Conservation (phyloP, 2,329 filamentous ascomycete genomes). For the Mariannaea sp. region DNA sequence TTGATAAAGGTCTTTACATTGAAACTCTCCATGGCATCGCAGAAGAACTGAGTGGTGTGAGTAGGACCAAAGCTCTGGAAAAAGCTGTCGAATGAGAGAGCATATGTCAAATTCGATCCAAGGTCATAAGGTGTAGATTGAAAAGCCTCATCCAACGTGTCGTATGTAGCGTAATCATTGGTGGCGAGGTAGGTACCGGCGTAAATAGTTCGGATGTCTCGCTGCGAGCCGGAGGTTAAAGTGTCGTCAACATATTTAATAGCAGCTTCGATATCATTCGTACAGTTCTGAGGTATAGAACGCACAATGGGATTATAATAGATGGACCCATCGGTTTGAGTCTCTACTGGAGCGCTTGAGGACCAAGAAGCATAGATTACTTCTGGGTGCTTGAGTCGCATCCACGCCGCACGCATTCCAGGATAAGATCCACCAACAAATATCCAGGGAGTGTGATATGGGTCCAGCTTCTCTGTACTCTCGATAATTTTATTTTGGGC, state of each 20-base stretch:
- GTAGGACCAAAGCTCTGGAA: constrained; percentile 14
- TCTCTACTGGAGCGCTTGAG: constrained; percentile 54
- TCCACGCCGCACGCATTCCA: constrained; percentile 56
- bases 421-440: constrained; percentile 57
- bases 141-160: background rate
- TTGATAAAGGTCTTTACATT: constrained; percentile 2
- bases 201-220: background rate
- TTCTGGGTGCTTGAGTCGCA: constrained; percentile 50
- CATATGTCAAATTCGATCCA: constrained; percentile 5
- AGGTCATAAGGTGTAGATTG: background rate
- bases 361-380: constrained; percentile 57
- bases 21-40: constrained; percentile 19
- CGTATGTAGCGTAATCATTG: background rate
- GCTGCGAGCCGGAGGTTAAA: constrained; percentile 4
- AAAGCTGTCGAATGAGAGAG: constrained; percentile 6
- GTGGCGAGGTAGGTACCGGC: constrained; percentile 7
- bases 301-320: constrained; percentile 54
- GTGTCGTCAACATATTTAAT: constrained; percentile 51
- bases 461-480: constrained; percentile 39
- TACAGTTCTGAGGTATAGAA: constrained; percentile 55
- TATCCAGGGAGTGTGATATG: constrained; percentile 56
- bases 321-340: constrained; percentile 51
- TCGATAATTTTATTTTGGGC: constrained; percentile 46
- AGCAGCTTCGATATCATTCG: constrained; percentile 50
- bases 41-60: constrained; percentile 1